Evolutionary conservation across 345 rosid genomes (phyloP).

Genomic region (Heritiera fomes): DNA sequence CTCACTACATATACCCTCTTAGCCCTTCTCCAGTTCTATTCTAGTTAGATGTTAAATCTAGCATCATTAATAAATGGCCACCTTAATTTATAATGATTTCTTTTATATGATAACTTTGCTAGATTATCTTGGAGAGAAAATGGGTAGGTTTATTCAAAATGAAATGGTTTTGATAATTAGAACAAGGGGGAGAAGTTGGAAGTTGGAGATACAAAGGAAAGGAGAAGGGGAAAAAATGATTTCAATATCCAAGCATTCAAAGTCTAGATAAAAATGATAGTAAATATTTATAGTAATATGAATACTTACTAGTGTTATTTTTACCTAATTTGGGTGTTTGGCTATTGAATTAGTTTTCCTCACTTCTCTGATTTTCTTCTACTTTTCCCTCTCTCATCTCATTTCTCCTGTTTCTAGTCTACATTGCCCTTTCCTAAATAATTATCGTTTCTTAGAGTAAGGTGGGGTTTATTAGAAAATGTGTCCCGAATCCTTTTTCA

Average conservation of each 20-base stretch:
- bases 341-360: not conserved
- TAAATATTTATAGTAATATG: not conserved
- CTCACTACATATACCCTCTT: not conserved
- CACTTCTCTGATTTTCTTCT: not conserved
- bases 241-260: not conserved
- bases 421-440: not conserved
- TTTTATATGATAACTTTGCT: not conserved
- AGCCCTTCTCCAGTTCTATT: not conserved
- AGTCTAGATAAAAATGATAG: not conserved
- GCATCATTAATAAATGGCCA: not conserved
- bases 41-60: not conserved
- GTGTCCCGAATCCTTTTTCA: slow-evolving; percentile 9
- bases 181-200: not conserved
- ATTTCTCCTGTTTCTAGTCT: not conserved
- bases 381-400: not conserved
- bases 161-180: no score
- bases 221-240: not conserved
- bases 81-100: not conserved
- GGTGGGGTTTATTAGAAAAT: not conserved
- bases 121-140: not conserved
- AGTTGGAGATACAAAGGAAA: not conserved
- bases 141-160: not conserved
- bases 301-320: not conserved
- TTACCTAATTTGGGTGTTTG: not conserved
- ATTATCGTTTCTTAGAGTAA: not conserved